phyloP scores from a whole-genome alignment of 2,329 filamentous ascomycete species.

The Curvularia sp. region DNA sequence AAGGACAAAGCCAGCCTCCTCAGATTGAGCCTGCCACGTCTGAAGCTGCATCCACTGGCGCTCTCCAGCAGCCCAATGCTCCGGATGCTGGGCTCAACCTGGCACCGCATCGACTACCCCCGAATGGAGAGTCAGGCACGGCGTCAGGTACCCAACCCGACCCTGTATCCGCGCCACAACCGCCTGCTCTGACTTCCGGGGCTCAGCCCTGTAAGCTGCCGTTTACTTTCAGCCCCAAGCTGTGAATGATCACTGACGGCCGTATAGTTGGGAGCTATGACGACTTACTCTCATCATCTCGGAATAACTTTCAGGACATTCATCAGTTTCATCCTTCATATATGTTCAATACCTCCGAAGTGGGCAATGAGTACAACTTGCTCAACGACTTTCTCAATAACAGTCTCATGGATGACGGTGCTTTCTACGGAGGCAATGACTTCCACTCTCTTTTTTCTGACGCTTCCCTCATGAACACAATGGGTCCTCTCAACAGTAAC shows the following conservation, averaged over 20 bases:
- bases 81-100: constrained; percentile 50
- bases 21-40: constrained; percentile 40
- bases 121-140: constrained; percentile 46
- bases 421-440: constrained; percentile 52
- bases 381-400: constrained; percentile 96
- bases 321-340: constrained; percentile 92
- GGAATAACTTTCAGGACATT: constrained; percentile 92
- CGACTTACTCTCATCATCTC: constrained; percentile 75
- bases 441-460: constrained; percentile 65
- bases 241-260: constrained; percentile 34
- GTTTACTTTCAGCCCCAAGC: constrained; percentile 33
- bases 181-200: constrained; percentile 66
- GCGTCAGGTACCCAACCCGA: constrained; percentile 76
- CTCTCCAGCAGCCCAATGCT: constrained; percentile 40
- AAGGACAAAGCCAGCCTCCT: constrained; percentile 40
- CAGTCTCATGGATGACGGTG: constrained; percentile 78
- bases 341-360: constrained; percentile 93
- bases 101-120: constrained; percentile 45
- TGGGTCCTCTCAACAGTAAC: constrained; percentile 49
- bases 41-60: constrained; percentile 36
- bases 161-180: constrained; percentile 70
- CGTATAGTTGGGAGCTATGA: constrained; percentile 77
- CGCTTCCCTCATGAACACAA: constrained; percentile 59
- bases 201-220: constrained; percentile 75
- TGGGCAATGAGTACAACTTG: constrained; percentile 95